A percentile compares a stretch with the other conserved stretches of the same genome.
phyloP scores from a whole-genome alignment of 2,329 filamentous ascomycete species.

The Trichophyton benhamiae region DNA sequence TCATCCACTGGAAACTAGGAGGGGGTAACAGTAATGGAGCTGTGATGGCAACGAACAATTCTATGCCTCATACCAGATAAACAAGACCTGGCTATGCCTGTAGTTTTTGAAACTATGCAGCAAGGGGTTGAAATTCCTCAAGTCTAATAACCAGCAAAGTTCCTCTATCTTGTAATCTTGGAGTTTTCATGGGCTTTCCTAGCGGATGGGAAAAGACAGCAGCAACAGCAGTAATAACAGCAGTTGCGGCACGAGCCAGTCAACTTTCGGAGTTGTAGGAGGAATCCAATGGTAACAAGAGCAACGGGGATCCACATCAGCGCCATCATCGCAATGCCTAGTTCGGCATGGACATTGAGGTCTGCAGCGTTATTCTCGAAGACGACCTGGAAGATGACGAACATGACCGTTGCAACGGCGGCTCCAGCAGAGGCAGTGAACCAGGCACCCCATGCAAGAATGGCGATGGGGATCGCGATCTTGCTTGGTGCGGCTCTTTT shows the following conservation, averaged over 20 bases:
- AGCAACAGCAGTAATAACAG: not conserved
- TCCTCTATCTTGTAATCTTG: not conserved
- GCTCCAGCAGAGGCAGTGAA: constrained; percentile 58
- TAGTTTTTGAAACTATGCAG: no score
- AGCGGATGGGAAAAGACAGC: not conserved
- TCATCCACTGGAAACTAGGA: no score
- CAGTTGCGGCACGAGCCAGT: not conserved
- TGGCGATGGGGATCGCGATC: constrained; percentile 47
- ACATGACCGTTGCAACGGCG: constrained; percentile 71
- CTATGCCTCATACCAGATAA: no score
- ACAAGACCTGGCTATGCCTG: no score
- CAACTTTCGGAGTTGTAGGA: constrained; percentile 51
- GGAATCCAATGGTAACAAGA: constrained; percentile 55
- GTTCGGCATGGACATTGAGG: constrained; percentile 60
- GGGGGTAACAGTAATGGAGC: no score
- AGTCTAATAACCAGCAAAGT: no score
- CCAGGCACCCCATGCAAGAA: constrained; percentile 56
- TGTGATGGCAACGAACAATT: no score
- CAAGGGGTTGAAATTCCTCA: no score
- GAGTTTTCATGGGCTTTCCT: not conserved
- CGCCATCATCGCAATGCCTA: constrained; percentile 64
- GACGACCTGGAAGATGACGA: constrained; percentile 65
- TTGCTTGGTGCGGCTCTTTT: constrained; percentile 22
- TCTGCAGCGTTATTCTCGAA: constrained; percentile 54
- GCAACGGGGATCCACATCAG: constrained; percentile 80